Evolutionary conservation across 768 basidiomycete species (phyloP), one percentile per base, ranked within the genome.

Genomic region (Amanita rimosa): DNA sequence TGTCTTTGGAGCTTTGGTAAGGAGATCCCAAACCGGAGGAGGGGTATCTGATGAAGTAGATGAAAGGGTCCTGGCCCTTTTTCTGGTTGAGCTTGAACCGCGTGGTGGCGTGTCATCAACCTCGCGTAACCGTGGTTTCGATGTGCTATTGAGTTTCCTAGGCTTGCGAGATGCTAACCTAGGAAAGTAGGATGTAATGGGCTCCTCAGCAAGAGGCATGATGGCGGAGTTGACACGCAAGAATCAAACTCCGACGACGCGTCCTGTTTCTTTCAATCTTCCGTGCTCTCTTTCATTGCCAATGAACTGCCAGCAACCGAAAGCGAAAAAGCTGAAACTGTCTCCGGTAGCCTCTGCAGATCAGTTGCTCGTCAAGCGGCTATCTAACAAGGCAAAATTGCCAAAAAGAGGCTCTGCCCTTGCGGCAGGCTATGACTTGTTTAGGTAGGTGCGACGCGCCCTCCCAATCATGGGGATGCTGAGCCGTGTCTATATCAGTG

Each of bases 351-450:
- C n/a, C n/a, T 73, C 75, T 40, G 58, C 64, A 6, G 57, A 70
- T 1, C 73, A 73, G 40, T 76, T 97, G 16, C 78, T 91, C 47
- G 77, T 99, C 60, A 96, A 96, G 61, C 78, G 81, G 29, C 80
- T 86, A 33, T 91, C 88, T 2, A 77, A 80, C 14, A 86, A 82
- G 58, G 96, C 89, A 21, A 84, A 63, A 53, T 61, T 91, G 17
- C 96, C 96, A 2, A 92, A 87, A 8, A 78, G 91, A 44, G 95
- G 96, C 0, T 91, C 87, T 2, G 65, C 79, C 2, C 70, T 92
- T 43, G 78, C 95, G 2, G 96, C 96, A 1, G 96, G 96, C 4
- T 96, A 98, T 60, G 96, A 99, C 64, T 71, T 99, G 33, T 94
- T 92, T 68, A 85, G 86, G 93, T 89, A 61, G n/a, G 71, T 43